phyloP scores from a whole-genome alignment of 495 filamentous ascomycete species.

The Collariella sp. region DNA sequence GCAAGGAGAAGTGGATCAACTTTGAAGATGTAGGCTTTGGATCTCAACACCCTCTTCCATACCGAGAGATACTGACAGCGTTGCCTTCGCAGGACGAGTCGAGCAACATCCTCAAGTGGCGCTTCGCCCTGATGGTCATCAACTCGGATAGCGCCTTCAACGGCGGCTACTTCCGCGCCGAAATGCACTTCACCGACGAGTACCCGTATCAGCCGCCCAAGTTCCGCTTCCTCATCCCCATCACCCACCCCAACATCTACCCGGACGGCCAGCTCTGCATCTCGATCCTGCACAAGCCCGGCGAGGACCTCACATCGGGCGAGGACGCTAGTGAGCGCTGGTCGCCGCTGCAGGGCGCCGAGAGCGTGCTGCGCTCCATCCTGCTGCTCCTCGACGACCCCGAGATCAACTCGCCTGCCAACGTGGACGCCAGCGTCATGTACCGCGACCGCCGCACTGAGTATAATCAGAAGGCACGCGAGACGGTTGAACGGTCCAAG shows the following conservation, averaged over 20 bases:
- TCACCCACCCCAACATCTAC: constrained; percentile 91
- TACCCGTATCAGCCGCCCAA: constrained; percentile 91
- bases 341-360: constrained; percentile 85
- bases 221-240: constrained; percentile 74
- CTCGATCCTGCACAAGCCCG: constrained; percentile 87
- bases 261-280: constrained; percentile 86
- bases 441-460: constrained; percentile 58
- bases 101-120: constrained; percentile 77
- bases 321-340: constrained; percentile 83
- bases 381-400: constrained; percentile 91
- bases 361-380: constrained; percentile 87
- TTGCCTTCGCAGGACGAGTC: constrained; percentile 49
- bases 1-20: constrained; percentile 87
- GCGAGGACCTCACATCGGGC: constrained; percentile 85
- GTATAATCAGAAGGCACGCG: constrained; percentile 61
- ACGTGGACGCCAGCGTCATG: constrained; percentile 86
- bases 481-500: constrained; percentile 64
- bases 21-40: constrained; percentile 44
- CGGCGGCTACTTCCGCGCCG: constrained; percentile 83
- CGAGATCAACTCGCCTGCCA: constrained; percentile 85
- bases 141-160: constrained; percentile 88
- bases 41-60: neutral
- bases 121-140: constrained; percentile 78
- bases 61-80: constrained; percentile 7
- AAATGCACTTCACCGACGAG: constrained; percentile 78